Evolutionary conservation across 2,329 filamentous ascomycete species (phyloP).

Genomic region (Lecanicillium sp.): DNA sequence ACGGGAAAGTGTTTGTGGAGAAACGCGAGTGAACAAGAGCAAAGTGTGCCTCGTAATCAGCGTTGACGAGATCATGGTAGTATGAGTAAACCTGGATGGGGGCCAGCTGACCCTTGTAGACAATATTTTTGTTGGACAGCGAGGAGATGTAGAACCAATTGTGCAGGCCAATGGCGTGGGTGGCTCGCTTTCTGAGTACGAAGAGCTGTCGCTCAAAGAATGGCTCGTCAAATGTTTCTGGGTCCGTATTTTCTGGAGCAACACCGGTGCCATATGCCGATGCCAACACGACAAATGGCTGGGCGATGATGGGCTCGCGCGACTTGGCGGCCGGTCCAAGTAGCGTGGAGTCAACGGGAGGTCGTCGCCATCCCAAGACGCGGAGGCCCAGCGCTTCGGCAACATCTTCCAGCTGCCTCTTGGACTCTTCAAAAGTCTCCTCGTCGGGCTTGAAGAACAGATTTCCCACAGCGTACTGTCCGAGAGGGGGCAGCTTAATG

Average conservation of each 20-base stretch:
- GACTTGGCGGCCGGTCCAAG: constrained; percentile 89
- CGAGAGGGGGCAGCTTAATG: constrained; percentile 75
- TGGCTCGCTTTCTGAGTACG: constrained; percentile 87
- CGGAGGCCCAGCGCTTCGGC: constrained; percentile 80
- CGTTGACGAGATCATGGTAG: constrained; percentile 93
- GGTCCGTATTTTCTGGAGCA: constrained; percentile 69
- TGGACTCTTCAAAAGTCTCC: constrained; percentile 82
- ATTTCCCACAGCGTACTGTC: constrained; percentile 95
- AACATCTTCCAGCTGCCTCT: constrained; percentile 88
- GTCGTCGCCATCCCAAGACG: constrained; percentile 92
- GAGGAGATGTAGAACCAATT: constrained; percentile 99
- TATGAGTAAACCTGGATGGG: constrained; percentile 96
- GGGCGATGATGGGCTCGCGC: constrained; percentile 88
- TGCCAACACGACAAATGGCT: constrained; percentile 86
- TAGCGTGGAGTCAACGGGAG: constrained; percentile 85
- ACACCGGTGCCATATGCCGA: constrained; percentile 77
- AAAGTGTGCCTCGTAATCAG: constrained; percentile 96
- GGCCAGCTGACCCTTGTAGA: constrained; percentile 95
- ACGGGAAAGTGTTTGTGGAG: constrained; percentile 97
- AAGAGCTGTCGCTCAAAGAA: constrained; percentile 91
- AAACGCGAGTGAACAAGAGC: constrained; percentile 95
- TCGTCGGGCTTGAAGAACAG: constrained; percentile 97
- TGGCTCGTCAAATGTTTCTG: constrained; percentile 72
- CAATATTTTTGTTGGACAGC: constrained; percentile 94
- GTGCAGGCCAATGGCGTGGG: constrained; percentile 87